Base-by-base conservation (phyloP, 371 early-diverging fungal species). In the Syncephalastrum racemosum region DNA sequence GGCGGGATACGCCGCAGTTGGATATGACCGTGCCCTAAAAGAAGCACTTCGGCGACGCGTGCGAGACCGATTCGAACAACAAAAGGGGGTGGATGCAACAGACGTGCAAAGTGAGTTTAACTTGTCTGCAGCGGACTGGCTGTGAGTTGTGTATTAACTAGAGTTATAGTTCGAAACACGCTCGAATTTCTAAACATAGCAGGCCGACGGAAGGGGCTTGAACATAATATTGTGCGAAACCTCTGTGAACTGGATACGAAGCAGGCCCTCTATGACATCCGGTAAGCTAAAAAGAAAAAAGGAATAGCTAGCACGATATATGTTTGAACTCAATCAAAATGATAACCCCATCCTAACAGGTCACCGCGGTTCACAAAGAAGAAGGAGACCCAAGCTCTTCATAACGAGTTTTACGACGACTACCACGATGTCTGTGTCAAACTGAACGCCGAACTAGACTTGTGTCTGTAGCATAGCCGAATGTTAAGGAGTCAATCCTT, bases 1-100 rank as follows among this genome's bases (percentile, higher is more conserved):
- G 41, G 61, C 56, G 3, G 61, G 56, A 4, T 54, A 55, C 18
- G 61, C 61, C 18, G 61, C 61, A 39, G 61, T 61, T 5, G 14
- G 39, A 19, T 27, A 55, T 50, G 61, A 24, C 13, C 22, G 19
- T 4, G n/a, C 49, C 19, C 31, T 20, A 25, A 49, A 61, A 46
- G 15, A 18, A 23, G 36, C 44, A 15, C 48, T 61, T 18, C 50
- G 55, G 20, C 54, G 50, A 22, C 55, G 61, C 10, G 56, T 61
- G 43, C 61, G 61, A 2, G 8, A 31, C 16, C 46, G 46, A 18
- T 61, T 61, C 36, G 51, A 50, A 22, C 19, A 60, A 2, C 19
- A 46, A 15, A n/a, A 27, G 13, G 20, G 14, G n/a, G n/a, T 31
- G 6, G 19, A 20, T 48, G 47, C 31, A 7, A 31, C 45, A 41